These are phyloP conservation scores for Jamesozyma spencerorum DNA, from an alignment of 805 yeast genomes.

Conservation along the genomic window DNA sequence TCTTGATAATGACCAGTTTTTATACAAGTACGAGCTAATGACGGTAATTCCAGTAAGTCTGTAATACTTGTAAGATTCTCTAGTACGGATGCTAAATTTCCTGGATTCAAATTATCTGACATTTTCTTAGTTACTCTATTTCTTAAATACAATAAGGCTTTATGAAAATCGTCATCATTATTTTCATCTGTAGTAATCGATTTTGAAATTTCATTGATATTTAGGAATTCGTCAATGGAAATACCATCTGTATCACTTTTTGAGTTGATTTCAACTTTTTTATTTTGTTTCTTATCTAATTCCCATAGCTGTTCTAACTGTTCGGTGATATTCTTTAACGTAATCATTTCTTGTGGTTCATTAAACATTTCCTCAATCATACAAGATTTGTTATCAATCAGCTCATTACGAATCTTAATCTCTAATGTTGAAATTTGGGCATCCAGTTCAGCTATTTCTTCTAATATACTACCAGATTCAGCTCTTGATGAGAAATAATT, in stretches of 20 bases:
- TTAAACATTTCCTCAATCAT: constrained; percentile 39
- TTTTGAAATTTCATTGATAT: not conserved
- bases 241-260: not conserved
- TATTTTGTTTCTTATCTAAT: constrained; percentile 12
- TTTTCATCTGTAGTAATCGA: not conserved
- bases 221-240: constrained; percentile 10
- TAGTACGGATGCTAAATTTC: constrained; percentile 34
- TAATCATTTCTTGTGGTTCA: constrained; percentile 9
- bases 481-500: constrained; percentile 36
- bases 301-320: constrained; percentile 27
- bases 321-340: constrained; percentile 11
- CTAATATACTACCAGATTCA: constrained; percentile 34
- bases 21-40: constrained; percentile 75
- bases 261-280: not conserved
- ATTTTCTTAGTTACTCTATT: constrained; percentile 11
- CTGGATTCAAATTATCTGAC: not conserved
- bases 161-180: constrained; percentile 26
- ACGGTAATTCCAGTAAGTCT: constrained; percentile 76
- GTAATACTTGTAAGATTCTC: constrained; percentile 61
- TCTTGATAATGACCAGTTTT: constrained; percentile 81
- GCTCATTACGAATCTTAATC: constrained; percentile 34
- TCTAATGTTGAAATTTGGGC: constrained; percentile 43
- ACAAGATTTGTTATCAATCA: constrained; percentile 28
- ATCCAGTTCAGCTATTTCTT: constrained; percentile 68
- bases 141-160: constrained; percentile 19